Conservation (phyloP, 495 filamentous ascomycete species). For the Annulohypoxylon nitens region DNA sequence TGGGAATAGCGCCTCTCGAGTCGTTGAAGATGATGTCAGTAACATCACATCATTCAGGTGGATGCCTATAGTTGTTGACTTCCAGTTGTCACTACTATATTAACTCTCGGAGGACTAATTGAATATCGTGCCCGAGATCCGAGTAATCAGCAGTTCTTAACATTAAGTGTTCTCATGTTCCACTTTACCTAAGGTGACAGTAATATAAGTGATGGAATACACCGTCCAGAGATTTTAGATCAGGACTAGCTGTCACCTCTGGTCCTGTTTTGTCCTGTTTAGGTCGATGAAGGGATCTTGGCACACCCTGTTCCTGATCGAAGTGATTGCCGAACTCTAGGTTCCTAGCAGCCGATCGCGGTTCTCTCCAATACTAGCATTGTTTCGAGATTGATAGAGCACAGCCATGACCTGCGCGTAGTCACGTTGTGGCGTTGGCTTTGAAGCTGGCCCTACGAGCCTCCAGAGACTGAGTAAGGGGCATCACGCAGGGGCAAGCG, state of each 20-base stretch:
- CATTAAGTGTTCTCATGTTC: slow-evolving; percentile 13
- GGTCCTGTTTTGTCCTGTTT: slow-evolving; percentile 9
- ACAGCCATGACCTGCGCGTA: slow-evolving; percentile 16
- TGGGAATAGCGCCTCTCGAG: slow-evolving; percentile 15
- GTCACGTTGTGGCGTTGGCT: slow-evolving; percentile 1
- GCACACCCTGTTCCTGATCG: slow-evolving; percentile 39
- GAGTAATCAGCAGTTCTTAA: slow-evolving; percentile 1
- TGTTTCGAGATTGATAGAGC: slow-evolving; percentile 3
- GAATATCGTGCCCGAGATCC: neutral
- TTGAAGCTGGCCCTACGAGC: slow-evolving; percentile 29
- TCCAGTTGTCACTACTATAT: slow-evolving; percentile 1
- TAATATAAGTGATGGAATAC: slow-evolving; percentile 13
- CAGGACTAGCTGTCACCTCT: slow-evolving; percentile 13
- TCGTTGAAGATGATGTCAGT: slow-evolving; percentile 30
- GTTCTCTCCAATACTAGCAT: neutral
- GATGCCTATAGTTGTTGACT: neutral
- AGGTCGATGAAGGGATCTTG: slow-evolving; percentile 37
- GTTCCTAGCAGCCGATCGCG: slow-evolving; percentile 36
- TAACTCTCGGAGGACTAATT: neutral
- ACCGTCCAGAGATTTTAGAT: slow-evolving; percentile 11
- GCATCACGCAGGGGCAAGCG: slow-evolving; percentile 21
- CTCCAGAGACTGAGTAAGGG: slow-evolving; percentile 34
- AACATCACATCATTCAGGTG: neutral
- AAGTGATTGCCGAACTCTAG: slow-evolving; percentile 16
- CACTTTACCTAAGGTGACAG: slow-evolving; percentile 3